Percentiles rank a stretch among this genome's conserved stretches.
These are phyloP conservation scores for Schizophyllum amplum DNA, from an alignment of 1,284 basidiomycete genomes.

Conservation along the genomic window DNA sequence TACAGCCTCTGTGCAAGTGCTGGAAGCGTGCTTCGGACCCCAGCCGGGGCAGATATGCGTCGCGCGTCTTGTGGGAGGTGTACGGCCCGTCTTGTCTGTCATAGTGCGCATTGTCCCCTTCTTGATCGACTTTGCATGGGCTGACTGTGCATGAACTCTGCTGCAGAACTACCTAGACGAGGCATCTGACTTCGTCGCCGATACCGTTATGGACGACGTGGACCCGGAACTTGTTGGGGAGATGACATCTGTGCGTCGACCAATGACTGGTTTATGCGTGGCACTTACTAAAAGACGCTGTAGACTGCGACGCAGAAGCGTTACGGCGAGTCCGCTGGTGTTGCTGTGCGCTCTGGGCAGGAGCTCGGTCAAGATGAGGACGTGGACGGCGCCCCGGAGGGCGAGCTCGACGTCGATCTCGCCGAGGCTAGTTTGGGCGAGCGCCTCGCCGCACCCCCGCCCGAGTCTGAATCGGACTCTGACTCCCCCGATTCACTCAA, in stretches of 20 bases:
- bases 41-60: conserved; percentile 44
- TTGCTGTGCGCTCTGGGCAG: conserved; percentile 56
- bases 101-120: conserved; percentile 44
- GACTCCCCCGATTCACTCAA: conserved; percentile 21
- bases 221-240: conserved; percentile 29
- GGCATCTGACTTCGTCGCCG: conserved; percentile 47
- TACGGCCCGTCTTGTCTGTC: conserved; percentile 60
- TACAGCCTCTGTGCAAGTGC: conserved; percentile 34
- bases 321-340: conserved; percentile 53
- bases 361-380: conserved; percentile 54
- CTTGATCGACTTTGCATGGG: conserved; percentile 2
- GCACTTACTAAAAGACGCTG: background rate
- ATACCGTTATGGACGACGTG: conserved; percentile 44
- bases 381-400: conserved; percentile 47
- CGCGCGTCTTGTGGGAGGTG: conserved; percentile 55
- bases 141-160: conserved; percentile 1
- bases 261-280: background rate
- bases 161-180: conserved; percentile 47
- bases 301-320: conserved; percentile 39
- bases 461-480: conserved; percentile 40
- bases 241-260: conserved; percentile 19
- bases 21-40: conserved; percentile 27
- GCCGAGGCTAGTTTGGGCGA: conserved; percentile 89
- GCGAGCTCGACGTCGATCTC: conserved; percentile 73
- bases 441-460: conserved; percentile 49